Conservation (phyloP, 768 basidiomycete species). For the Glaciozyma antarctica region DNA sequence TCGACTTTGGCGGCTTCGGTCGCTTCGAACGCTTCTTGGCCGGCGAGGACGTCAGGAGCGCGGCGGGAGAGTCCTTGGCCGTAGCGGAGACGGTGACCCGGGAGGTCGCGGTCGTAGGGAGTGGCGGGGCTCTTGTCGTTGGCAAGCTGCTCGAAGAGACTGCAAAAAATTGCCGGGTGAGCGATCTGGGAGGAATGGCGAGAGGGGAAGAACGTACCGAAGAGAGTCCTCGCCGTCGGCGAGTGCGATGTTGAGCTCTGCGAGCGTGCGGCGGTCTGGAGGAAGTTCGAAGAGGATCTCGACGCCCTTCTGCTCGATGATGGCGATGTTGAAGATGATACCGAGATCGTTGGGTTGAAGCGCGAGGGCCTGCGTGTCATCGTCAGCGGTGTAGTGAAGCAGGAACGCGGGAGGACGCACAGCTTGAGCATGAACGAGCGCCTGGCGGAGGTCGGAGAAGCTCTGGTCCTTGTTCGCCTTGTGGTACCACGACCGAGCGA, state of each 20-base stretch:
- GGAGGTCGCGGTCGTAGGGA: conserved; percentile 77
- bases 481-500: conserved; percentile 87
- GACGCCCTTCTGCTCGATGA: conserved; percentile 94
- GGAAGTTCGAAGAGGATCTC: conserved; percentile 68
- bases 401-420: conserved; percentile 24
- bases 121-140: conserved; percentile 57
- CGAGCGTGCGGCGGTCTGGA: background rate
- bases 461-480: conserved; percentile 86
- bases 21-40: conserved; percentile 35
- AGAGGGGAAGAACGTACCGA: background rate
- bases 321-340: conserved; percentile 86
- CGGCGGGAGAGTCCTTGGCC: conserved; percentile 75
- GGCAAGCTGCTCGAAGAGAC: conserved; percentile 75
- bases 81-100: conserved; percentile 80
- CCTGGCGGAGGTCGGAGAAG: conserved; percentile 69
- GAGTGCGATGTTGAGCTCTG: background rate
- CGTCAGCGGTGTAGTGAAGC: background rate
- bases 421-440: conserved; percentile 67
- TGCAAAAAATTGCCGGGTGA: conserved; percentile 37
- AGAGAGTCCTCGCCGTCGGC: conserved; percentile 2
- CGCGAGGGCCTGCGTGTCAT: conserved; percentile 58
- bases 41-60: conserved; percentile 53
- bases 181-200: background rate
- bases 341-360: conserved; percentile 81
- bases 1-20: conserved; percentile 49